Conservation (phyloP, 257 asterid genomes). For the Striga asiatica region DNA sequence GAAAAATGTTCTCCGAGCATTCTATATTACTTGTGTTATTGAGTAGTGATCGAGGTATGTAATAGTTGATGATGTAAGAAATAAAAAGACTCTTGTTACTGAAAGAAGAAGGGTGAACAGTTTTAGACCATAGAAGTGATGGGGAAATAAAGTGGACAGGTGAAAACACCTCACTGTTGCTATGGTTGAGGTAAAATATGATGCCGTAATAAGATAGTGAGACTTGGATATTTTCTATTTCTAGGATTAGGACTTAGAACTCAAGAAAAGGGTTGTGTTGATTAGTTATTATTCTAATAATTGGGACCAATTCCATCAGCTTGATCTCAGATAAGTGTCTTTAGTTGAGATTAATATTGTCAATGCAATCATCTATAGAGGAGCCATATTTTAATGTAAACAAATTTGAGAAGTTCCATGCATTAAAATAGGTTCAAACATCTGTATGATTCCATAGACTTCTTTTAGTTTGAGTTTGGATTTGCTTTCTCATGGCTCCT, state of each 20-base stretch:
- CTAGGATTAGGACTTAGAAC: conserved; percentile 3
- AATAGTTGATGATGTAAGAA: background rate
- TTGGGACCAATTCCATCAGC: background rate
- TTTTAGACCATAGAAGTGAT: background rate
- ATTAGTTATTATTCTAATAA: background rate
- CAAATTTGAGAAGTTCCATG: background rate
- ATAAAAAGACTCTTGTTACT: background rate
- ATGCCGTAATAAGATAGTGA: background rate
- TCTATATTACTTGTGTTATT: background rate
- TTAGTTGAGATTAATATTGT: too few species aligned
- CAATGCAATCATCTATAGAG: too few species aligned
- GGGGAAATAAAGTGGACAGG: background rate
- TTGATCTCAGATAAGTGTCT: background rate
- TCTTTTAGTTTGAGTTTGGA: background rate
- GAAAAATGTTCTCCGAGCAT: conserved; percentile 1
- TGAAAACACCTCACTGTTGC: background rate
- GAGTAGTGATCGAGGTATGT: background rate
- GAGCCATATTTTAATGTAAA: background rate
- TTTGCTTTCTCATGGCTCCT: background rate
- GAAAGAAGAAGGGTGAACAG: background rate
- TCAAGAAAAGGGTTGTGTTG: background rate
- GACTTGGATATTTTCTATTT: background rate
- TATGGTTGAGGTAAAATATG: background rate
- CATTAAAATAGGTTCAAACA: too few species aligned
- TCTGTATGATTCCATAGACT: too few species aligned